Evolutionary conservation across 768 basidiomycete species (phyloP).

Genomic region (Guyanaporus albipodus): DNA sequence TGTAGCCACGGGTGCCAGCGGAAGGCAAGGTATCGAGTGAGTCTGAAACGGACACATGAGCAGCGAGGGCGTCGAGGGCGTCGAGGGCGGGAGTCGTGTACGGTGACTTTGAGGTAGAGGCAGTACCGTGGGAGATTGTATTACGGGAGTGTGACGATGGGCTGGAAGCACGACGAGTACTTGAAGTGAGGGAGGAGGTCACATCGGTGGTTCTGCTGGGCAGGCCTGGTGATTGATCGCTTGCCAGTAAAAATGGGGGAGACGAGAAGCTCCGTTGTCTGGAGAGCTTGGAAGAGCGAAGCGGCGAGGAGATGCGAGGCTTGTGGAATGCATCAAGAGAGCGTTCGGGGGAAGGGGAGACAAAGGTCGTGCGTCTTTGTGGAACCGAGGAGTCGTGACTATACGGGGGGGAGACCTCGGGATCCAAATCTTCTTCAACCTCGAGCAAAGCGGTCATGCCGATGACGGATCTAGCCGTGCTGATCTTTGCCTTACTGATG

Average conservation of each 20-base stretch:
- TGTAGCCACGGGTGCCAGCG: constrained; percentile 56
- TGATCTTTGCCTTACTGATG: constrained; percentile 28
- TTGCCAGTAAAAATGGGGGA: constrained; percentile 17
- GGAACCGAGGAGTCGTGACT: constrained; percentile 4
- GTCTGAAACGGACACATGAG: constrained; percentile 27
- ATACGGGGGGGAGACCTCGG: constrained; percentile 10
- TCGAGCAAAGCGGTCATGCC: constrained; percentile 53
- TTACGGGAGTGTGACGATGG: constrained; percentile 16
- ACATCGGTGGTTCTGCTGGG: not conserved
- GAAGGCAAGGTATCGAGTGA: constrained; percentile 32
- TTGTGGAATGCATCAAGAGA: constrained; percentile 10
- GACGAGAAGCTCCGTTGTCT: constrained; percentile 32
- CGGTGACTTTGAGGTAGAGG: constrained; percentile 31
- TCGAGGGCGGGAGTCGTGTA: constrained; percentile 29
- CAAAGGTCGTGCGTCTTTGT: constrained; percentile 17
- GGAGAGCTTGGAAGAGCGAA: constrained; percentile 21
- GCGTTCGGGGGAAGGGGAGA: constrained; percentile 11
- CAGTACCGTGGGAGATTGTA: constrained; percentile 6
- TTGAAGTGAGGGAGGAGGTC: constrained; percentile 7
- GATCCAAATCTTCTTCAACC: constrained; percentile 45
- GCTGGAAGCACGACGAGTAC: constrained; percentile 6
- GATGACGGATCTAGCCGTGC: constrained; percentile 42
- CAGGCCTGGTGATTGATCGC: constrained; percentile 3
- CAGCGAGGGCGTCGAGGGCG: constrained; percentile 31
- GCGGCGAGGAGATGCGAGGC: constrained; percentile 25